A percentile compares a stretch with the other conserved stretches of the same genome.
Conservation (phyloP, 192 early-diverging fungal genomes). For the Rhizoclosmatium globosum region DNA sequence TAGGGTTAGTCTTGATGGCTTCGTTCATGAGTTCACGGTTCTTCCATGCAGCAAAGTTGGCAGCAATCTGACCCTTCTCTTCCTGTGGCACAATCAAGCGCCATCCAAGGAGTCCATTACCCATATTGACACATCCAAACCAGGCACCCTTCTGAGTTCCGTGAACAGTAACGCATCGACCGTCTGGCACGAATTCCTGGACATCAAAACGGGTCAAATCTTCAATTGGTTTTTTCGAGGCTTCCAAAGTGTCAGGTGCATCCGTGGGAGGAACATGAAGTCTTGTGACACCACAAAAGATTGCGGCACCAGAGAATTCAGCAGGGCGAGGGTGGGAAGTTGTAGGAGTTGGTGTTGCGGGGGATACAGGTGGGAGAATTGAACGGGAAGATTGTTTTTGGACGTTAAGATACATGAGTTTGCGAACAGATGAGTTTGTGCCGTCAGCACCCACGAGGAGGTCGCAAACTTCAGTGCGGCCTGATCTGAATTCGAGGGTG, state of each 20-base stretch:
- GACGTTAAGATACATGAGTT: slow-evolving; percentile 43
- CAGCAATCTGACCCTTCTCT: slow-evolving; percentile 42
- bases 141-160: slow-evolving; percentile 41
- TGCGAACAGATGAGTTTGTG: slow-evolving; percentile 53
- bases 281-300: slow-evolving; percentile 55
- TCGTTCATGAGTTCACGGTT: slow-evolving; percentile 37
- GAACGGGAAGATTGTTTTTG: background rate
- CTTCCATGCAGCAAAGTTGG: slow-evolving; percentile 34
- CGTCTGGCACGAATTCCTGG: slow-evolving; percentile 49
- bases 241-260: slow-evolving; percentile 36
- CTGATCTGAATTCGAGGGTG: slow-evolving; percentile 52
- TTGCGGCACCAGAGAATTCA: slow-evolving; percentile 48
- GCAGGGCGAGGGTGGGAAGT: slow-evolving; percentile 31
- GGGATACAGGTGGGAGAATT: background rate
- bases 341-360: background rate
- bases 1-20: slow-evolving; percentile 41
- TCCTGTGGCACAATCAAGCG: slow-evolving; percentile 54
- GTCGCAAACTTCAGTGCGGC: slow-evolving; percentile 42
- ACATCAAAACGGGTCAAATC: slow-evolving; percentile 43
- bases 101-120: slow-evolving; percentile 63
- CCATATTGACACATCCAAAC: slow-evolving; percentile 58
- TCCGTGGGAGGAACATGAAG: slow-evolving; percentile 44
- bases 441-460: slow-evolving; percentile 62
- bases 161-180: slow-evolving; percentile 44
- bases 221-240: slow-evolving; percentile 44